Evolutionary conservation across 2,329 filamentous ascomycete species (phyloP), one percentile per base, ranked within the genome.

Genomic region (Chrysoporthe deuterocubensis): DNA sequence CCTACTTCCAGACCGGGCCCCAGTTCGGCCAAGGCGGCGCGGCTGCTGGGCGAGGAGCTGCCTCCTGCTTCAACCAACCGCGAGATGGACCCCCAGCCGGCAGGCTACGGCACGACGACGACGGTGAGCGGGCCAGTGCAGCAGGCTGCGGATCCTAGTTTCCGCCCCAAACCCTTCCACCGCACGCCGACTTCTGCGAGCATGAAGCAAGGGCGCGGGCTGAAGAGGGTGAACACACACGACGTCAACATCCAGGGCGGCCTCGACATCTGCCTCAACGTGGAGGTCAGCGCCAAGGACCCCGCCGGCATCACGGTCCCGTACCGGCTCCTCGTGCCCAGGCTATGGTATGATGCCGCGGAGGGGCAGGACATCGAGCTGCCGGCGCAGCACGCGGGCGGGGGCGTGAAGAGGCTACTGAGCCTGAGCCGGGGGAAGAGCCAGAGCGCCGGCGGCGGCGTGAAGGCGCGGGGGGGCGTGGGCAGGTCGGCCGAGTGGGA

Each of bases 271-370:
- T 92, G 89, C 62, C 80, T 99, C 56, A 97, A 97, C 73, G 89
- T 97, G 70, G 96, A 99, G 80, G 89, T 97, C 70, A 94, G 91
- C 73, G 87, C 92, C 57, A 89, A 88, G 71, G 94, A 99, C 73
- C 95, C 96, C 0, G 86, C 92, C 0, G 96, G 96, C 16, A 93
- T 93, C 71, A 99, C 96, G 0, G 87, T 89, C 62, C 93, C 94
- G 9, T 99, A 99, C 77, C 85, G 93, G 50, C 81, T 99, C 5
- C 85, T 98, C 1, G 90, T 99, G 5, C 96, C 96, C 13, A 88
- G 89, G 64, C 81, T 99, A 63, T 85, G 84, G 78, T 90, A 89
- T 67, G 84, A 87, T n/a, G 76, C 78, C 32, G 60, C 69, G 6
- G 72, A 71, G 21, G 70, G 70, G 3, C 67, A 71, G 52, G 69